A percentile compares a stretch with the other conserved stretches of the same genome.
Conservation (phyloP, 441 rosid species). For the Kokia cookei region DNA sequence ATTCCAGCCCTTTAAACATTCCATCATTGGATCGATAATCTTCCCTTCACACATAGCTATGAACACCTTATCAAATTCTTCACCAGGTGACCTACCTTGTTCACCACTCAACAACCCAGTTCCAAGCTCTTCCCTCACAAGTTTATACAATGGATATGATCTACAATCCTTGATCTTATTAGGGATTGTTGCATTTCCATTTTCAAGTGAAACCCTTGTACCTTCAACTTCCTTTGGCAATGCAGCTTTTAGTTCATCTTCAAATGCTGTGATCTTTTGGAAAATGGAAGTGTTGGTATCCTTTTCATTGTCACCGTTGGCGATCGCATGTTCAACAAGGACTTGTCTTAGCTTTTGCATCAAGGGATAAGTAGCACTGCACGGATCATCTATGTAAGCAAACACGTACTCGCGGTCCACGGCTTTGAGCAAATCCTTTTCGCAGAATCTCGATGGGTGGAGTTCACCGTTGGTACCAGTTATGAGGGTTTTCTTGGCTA, state of each 20-base stretch:
- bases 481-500: too few species aligned
- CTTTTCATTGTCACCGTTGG: slow-evolving; percentile 48
- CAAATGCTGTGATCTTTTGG: slow-evolving; percentile 47
- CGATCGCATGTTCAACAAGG: slow-evolving; percentile 49
- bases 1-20: slow-evolving; percentile 49
- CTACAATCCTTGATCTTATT: slow-evolving; percentile 52
- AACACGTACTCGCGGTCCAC: slow-evolving; percentile 29
- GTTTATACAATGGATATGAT: slow-evolving; percentile 32
- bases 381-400: slow-evolving; percentile 48
- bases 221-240: slow-evolving; percentile 48
- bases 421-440: too few species aligned
- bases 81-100: slow-evolving; percentile 41
- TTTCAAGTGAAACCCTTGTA: slow-evolving; percentile 27
- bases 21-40: slow-evolving; percentile 53
- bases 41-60: slow-evolving; percentile 47
- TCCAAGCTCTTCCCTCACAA: slow-evolving; percentile 47
- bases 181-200: slow-evolving; percentile 26
- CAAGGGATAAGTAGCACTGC: slow-evolving; percentile 50
- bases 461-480: too few species aligned
- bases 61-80: slow-evolving; percentile 48
- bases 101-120: slow-evolving; percentile 38
- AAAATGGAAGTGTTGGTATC: slow-evolving; percentile 35
- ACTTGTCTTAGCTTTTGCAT: slow-evolving; percentile 60
- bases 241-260: slow-evolving; percentile 21
- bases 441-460: too few species aligned